Percentiles rank a stretch among this genome's conserved stretches.
Evolutionary conservation across 2,329 filamentous ascomycete species (phyloP).

Genomic region (Aspergillus spinulosporus): DNA sequence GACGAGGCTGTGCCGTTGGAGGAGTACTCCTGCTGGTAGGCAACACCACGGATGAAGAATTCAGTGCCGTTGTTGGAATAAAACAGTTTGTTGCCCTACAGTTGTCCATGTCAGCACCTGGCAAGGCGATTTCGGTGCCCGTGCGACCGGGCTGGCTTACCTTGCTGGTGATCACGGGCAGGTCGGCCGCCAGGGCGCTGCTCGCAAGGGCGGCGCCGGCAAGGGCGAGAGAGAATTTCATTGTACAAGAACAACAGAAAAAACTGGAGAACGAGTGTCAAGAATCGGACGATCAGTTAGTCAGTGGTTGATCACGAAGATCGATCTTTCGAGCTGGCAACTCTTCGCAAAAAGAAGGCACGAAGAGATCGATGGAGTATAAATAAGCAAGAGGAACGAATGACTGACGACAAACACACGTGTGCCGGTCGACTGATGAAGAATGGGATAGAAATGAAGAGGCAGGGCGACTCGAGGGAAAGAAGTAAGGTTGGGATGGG

Average conservation of each 20-base stretch:
- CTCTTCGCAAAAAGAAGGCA: constrained; percentile 12
- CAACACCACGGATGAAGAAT: constrained; percentile 88
- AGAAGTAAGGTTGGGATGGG: constrained; percentile 17
- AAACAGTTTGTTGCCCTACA: constrained; percentile 83
- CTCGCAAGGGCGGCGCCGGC: constrained; percentile 54
- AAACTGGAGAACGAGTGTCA: constrained; percentile 13
- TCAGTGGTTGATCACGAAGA: constrained; percentile 17
- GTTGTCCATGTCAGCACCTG: background rate
- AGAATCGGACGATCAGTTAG: constrained; percentile 8
- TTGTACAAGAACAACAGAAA: constrained; percentile 38
- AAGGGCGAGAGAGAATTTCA: constrained; percentile 55
- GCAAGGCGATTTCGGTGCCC: background rate
- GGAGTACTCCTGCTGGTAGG: constrained; percentile 71
- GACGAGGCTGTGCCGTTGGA: constrained; percentile 46
- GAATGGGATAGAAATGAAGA: constrained; percentile 11
- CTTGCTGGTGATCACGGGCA: constrained; percentile 64
- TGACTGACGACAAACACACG: constrained; percentile 25
- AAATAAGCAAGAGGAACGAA: constrained; percentile 21
- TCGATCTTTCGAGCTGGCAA: constrained; percentile 15
- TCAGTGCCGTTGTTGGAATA: constrained; percentile 76
- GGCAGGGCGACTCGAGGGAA: constrained; percentile 13
- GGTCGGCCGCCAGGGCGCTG: constrained; percentile 48
- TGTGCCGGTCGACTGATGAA: constrained; percentile 14
- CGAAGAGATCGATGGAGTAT: constrained; percentile 5
- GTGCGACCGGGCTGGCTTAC: constrained; percentile 40